phyloP scores from a whole-genome alignment of 2,329 filamentous ascomycete genomes.

The Colletotrichum godetiae region DNA sequence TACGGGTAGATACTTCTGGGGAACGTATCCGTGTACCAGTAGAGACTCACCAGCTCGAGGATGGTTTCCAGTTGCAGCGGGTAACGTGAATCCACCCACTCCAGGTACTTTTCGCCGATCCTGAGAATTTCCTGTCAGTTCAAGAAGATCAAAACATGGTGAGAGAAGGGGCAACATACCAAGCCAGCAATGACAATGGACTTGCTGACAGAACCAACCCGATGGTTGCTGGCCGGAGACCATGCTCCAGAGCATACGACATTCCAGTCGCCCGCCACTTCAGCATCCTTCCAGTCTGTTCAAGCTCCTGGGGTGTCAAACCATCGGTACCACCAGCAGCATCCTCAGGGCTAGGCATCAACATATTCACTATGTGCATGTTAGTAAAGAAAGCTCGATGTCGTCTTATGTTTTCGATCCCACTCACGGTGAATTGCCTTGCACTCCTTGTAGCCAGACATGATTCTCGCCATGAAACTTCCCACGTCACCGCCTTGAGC shows the following conservation, averaged over 20 bases:
- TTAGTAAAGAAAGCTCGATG: background rate
- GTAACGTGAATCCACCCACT: constrained; percentile 58
- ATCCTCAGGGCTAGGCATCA: background rate
- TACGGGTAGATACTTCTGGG: constrained; percentile 63
- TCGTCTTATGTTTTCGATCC: rapidly evolving
- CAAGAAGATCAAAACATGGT: background rate
- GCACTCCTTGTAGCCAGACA: constrained; percentile 57
- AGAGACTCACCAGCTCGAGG: constrained; percentile 61
- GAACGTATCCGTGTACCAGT: constrained; percentile 65
- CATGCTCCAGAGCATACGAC: constrained; percentile 65
- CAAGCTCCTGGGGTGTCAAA: constrained; percentile 8
- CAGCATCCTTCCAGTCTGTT: constrained; percentile 42
- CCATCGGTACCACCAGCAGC: background rate
- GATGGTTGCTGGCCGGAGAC: constrained; percentile 65
- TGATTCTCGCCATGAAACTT: constrained; percentile 52
- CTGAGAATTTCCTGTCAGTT: constrained; percentile 38
- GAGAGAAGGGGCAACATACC: constrained; percentile 42
- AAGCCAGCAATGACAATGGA: constrained; percentile 67
- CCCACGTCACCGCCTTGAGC: constrained; percentile 69
- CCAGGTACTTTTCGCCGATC: constrained; percentile 67
- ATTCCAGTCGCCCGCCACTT: constrained; percentile 54
- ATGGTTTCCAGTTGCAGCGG: constrained; percentile 54
- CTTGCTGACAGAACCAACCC: constrained; percentile 63
- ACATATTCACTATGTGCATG: constrained; percentile 1
- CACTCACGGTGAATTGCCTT: constrained; percentile 51